These are phyloP conservation scores for Angomonas desouzai DNA, from an alignment of 208 protist species.

Conservation along the genomic window DNA sequence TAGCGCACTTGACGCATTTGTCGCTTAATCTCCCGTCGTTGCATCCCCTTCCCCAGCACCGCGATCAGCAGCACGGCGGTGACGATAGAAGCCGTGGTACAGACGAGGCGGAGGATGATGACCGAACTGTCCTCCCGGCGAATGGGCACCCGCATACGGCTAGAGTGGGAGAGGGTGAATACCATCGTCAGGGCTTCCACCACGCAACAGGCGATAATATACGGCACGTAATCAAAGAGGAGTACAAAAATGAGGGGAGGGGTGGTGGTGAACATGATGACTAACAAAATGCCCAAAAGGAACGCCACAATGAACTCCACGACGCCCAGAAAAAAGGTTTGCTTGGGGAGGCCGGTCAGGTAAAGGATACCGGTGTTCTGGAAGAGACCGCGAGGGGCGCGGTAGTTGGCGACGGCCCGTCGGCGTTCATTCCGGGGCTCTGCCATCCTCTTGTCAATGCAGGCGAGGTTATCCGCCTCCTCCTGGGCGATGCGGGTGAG, in stretches of 20 bases:
- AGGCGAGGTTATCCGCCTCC: conserved; percentile 62
- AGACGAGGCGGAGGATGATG: conserved; percentile 17
- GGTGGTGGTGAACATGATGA: conserved; percentile 23
- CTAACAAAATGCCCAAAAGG: conserved; percentile 24
- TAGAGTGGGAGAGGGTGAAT: conserved; percentile 39
- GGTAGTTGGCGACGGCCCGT: conserved; percentile 29
- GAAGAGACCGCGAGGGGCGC: conserved; percentile 40
- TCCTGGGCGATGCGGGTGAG: conserved; percentile 44
- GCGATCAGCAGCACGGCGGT: conserved; percentile 37
- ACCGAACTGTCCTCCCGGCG: conserved; percentile 10
- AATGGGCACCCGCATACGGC: conserved; percentile 51
- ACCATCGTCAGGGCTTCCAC: conserved; percentile 21
- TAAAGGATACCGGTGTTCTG: conserved; percentile 55
- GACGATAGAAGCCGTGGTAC: conserved; percentile 17
- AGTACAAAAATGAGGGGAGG: conserved; percentile 11
- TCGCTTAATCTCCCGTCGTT: background rate
- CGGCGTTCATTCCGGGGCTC: conserved; percentile 16
- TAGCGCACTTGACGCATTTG: background rate
- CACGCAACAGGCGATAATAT: conserved; percentile 25
- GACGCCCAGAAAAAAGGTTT: conserved; percentile 59
- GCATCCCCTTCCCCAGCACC: conserved; percentile 10
- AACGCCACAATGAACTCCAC: conserved; percentile 41
- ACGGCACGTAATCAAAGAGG: conserved; percentile 29
- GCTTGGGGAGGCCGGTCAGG: conserved; percentile 51
- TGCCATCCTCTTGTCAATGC: conserved; percentile 52